phyloP scores from a whole-genome alignment of 1,284 basidiomycete species.

The Phlebopus sp. region DNA sequence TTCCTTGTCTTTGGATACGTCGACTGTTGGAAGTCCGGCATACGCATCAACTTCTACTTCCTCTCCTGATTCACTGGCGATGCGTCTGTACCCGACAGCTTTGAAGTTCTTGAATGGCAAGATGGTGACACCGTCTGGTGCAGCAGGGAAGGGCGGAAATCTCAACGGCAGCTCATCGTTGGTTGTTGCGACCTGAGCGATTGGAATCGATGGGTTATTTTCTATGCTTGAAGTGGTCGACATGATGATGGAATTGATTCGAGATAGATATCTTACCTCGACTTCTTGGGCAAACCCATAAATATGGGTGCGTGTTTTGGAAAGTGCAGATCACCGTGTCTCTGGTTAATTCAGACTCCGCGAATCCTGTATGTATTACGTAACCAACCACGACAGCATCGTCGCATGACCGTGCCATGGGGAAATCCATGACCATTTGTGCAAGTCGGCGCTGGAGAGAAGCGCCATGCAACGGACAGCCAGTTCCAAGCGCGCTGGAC shows the following conservation, averaged over 20 bases:
- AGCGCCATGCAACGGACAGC: too few relatives aligned
- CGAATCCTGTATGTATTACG: neutral
- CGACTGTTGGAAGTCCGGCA: slow-evolving; percentile 42
- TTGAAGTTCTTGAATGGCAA: slow-evolving; percentile 43
- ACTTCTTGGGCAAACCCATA: neutral
- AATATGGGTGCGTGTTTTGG: neutral
- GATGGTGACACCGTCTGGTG: slow-evolving; percentile 39
- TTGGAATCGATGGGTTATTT: slow-evolving; percentile 1
- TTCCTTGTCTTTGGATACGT: slow-evolving; percentile 38
- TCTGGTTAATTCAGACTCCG: slow-evolving; percentile 5
- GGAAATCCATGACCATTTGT: too few relatives aligned
- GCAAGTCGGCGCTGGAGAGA: too few relatives aligned
- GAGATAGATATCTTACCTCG: slow-evolving; percentile 5
- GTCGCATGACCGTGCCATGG: too few relatives aligned
- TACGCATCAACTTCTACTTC: slow-evolving; percentile 40
- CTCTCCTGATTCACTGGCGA: slow-evolving; percentile 12
- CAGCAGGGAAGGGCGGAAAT: slow-evolving; percentile 48
- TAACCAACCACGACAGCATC: neutral
- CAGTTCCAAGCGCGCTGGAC: too few relatives aligned
- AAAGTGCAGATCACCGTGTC: neutral
- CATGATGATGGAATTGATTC: neutral
- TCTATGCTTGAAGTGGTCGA: neutral
- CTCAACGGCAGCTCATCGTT: neutral
- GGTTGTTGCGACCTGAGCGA: neutral
- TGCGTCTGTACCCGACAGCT: slow-evolving; percentile 32